Evolutionary conservation across 176 grass and related monocot genomes (phyloP).

Genomic region (Avena insularis): DNA sequence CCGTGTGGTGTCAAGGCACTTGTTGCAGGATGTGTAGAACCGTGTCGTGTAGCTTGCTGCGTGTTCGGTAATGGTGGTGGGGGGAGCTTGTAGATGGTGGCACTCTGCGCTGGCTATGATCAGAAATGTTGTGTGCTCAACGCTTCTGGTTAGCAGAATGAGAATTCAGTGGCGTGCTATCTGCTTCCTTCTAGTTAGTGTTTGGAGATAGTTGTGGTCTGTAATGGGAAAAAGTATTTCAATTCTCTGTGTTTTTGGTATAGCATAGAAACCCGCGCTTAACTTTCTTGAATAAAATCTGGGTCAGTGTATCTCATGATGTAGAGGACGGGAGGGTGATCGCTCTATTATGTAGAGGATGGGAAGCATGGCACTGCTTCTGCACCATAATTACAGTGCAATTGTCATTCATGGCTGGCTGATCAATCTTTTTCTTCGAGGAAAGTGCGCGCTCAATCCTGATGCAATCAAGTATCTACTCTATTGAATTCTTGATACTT

Average conservation of each 20-base stretch:
- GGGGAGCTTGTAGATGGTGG: slow-evolving; percentile 15
- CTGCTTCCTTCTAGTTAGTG: background rate
- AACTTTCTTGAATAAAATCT: background rate
- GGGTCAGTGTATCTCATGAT: background rate
- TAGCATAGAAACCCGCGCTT: background rate
- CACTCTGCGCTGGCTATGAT: slow-evolving; percentile 23
- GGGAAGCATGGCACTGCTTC: background rate
- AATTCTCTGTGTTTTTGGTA: background rate
- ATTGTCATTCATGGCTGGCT: background rate
- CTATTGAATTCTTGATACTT: background rate
- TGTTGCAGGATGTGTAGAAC: slow-evolving; percentile 22
- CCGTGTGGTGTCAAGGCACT: background rate
- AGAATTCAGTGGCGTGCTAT: background rate
- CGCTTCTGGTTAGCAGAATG: slow-evolving; percentile 11
- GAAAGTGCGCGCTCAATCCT: background rate
- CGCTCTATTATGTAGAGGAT: background rate
- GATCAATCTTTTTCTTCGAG: background rate
- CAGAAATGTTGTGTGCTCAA: background rate
- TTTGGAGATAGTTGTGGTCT: background rate
- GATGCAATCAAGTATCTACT: slow-evolving; percentile 2
- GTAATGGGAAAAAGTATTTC: slow-evolving; percentile 9
- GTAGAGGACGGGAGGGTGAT: background rate
- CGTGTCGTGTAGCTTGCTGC: slow-evolving; percentile 6
- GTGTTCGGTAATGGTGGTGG: slow-evolving; percentile 34
- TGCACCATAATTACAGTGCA: background rate